These are phyloP conservation scores for Coemansia aciculifera DNA, from an alignment of 192 early-diverging fungal species.

Conservation along the genomic window DNA sequence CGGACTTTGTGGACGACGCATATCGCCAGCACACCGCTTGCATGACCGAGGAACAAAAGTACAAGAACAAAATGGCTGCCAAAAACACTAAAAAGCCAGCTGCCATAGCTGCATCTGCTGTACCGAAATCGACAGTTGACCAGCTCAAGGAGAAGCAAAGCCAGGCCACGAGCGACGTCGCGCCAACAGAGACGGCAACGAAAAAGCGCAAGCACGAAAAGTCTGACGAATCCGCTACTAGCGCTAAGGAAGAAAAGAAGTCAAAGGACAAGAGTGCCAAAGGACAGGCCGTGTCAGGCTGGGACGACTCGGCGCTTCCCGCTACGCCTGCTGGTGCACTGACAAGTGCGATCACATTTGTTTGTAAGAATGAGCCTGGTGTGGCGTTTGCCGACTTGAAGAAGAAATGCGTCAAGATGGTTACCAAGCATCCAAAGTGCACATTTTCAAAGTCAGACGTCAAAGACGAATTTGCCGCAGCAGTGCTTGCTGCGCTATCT, in stretches of 20 bases:
- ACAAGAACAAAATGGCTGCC: constrained; percentile 41
- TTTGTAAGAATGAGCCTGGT: not conserved
- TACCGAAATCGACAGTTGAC: constrained; percentile 34
- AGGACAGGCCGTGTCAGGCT: constrained; percentile 11
- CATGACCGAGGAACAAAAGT: constrained; percentile 94
- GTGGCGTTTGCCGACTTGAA: constrained; percentile 24
- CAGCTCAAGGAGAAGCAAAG: constrained; percentile 30
- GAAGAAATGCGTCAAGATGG: constrained; percentile 37
- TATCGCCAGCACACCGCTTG: constrained; percentile 86
- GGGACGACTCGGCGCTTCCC: constrained; percentile 23
- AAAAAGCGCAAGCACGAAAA: constrained; percentile 27
- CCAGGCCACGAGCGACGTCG: not conserved
- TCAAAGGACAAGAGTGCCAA: constrained; percentile 28
- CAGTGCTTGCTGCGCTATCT: constrained; percentile 30
- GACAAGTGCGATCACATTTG: constrained; percentile 23
- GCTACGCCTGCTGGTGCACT: constrained; percentile 22
- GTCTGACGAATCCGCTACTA: not conserved
- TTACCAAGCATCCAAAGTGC: constrained; percentile 26
- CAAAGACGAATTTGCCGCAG: constrained; percentile 38
- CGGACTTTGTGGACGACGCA: constrained; percentile 73
- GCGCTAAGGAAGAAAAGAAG: constrained; percentile 22
- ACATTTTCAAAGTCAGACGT: constrained; percentile 22
- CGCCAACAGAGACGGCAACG: not conserved
- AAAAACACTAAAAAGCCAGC: constrained; percentile 3
- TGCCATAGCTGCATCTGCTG: not conserved